Percentiles rank a stretch among this genome's conserved stretches.
These are phyloP conservation scores for Jasminum sambac DNA, from an alignment of 257 asterid species.

Conservation along the genomic window DNA sequence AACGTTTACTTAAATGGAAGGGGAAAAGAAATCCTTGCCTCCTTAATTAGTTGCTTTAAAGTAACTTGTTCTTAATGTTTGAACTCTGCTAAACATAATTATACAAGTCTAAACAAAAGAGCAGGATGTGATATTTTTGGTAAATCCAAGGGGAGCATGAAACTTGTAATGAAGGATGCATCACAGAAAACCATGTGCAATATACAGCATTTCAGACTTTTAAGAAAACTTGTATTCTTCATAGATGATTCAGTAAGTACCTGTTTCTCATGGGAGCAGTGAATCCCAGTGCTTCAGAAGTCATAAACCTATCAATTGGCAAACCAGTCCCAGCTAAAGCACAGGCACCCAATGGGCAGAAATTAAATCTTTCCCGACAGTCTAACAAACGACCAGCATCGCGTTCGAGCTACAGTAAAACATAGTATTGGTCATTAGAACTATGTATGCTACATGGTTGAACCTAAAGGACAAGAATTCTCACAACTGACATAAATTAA, in stretches of 20 bases:
- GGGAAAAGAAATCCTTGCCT: neutral
- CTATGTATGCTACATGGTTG: constrained; percentile 2
- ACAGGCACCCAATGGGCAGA: constrained; percentile 96
- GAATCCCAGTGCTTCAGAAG: constrained; percentile 88
- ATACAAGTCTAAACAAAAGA: no score
- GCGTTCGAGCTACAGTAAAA: constrained; percentile 80
- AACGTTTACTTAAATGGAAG: neutral
- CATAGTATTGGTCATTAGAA: constrained; percentile 25
- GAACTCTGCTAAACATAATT: neutral
- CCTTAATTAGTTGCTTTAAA: neutral
- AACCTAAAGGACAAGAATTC: no score
- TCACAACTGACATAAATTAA: no score
- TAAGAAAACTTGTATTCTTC: neutral
- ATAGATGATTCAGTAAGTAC: constrained; percentile 40
- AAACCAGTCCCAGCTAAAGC: constrained; percentile 99
- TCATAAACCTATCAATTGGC: constrained; percentile 96
- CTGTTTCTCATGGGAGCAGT: constrained; percentile 96
- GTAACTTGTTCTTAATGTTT: neutral
- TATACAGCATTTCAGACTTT: neutral
- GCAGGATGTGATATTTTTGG: no score
- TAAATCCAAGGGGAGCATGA: no score
- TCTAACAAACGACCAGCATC: constrained; percentile 85
- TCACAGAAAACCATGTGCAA: neutral
- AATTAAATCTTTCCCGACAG: constrained; percentile 77
- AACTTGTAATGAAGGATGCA: neutral